Conservation (phyloP, 495 filamentous ascomycete genomes). For the Podospora anserina region DNA sequence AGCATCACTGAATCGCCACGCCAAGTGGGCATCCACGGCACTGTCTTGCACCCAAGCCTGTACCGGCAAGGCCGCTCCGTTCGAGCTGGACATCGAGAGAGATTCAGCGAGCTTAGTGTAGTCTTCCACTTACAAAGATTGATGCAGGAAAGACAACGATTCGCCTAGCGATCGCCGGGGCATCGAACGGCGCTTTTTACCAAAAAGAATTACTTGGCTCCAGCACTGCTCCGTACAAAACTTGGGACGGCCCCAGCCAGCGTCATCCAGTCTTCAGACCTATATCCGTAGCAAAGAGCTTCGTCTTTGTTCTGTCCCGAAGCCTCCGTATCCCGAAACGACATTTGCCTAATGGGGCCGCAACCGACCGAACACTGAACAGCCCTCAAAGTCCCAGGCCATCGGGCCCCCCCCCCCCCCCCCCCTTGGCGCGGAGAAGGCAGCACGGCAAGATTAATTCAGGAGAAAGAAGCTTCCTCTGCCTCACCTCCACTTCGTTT, state of each 20-base stretch:
- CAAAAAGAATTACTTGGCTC: neutral
- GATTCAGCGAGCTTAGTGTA: neutral
- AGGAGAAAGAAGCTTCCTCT: neutral
- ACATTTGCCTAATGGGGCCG: slow-evolving; percentile 2
- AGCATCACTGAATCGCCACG: slow-evolving; percentile 1
- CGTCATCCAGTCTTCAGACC: neutral
- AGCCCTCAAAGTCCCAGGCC: neutral
- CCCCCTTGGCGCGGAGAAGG: neutral
- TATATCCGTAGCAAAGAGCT: neutral
- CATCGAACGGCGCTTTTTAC: neutral
- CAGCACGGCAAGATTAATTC: slow-evolving; percentile 5
- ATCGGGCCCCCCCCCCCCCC: neutral
- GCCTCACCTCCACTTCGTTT: neutral
- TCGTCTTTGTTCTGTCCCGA: slow-evolving; percentile 1
- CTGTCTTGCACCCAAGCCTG: neutral
- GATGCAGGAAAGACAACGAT: slow-evolving; percentile 1
- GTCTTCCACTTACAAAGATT: neutral
- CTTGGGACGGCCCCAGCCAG: neutral
- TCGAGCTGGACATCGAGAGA: neutral
- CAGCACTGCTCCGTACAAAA: neutral
- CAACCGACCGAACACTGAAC: slow-evolving; percentile 2
- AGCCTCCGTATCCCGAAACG: slow-evolving; percentile 5
- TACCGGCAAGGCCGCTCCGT: neutral
- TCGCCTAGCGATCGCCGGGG: neutral
- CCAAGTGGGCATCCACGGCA: neutral